Base-by-base conservation (phyloP, 176 grass and related monocot species). In the Tillandsia fasciculata region DNA sequence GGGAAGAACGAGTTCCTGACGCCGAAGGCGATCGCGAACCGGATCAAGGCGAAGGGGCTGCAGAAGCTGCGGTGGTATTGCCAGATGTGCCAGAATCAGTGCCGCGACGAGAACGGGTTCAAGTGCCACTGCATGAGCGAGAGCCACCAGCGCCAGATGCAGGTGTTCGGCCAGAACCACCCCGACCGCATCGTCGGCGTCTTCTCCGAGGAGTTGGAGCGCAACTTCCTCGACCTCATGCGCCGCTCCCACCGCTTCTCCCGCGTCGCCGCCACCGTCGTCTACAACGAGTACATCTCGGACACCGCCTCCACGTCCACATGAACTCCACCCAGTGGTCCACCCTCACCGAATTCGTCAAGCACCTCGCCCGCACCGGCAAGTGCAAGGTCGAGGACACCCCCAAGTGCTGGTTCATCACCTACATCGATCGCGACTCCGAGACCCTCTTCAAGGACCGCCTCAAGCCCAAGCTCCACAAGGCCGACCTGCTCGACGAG, bases 61-160 rank as follows among this genome's bases (percentile, higher is more conserved):
- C 92, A 91, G 72, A 96, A 96, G 71, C 79, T 96, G 49, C 80
- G 92, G 13, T 96, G 93, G 93, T 96, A 96, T 59, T 96, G 92
- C 68, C 93, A 96, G 86, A 96, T 96, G 93, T 96, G 89, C 75
- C 88, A 92, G 76, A 96, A 96, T 79, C 89, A 92, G 72, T 96
- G 89, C 68, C 86, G 86, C 2, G 86, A 92, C 65, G 89, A 97
- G 79, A 97, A 92, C 65, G 89, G 88, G 2, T 97, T 92, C 86
- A 97, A 97, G 72, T 92, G 93, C 79, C 93, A 97, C 63, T 92
- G 84, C 84, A 81, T 97, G 81, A 90, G 89, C 68, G 93, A 92
- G 70, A 85, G 82, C 56, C 92, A 96, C 81, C 92, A 96, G 81
- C 92, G 92, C 15, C 88, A 96, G 88, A 97, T 96, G 93, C 83